Evolutionary conservation across 1,139 yeast genomes (phyloP).

Genomic region (Saccharomycopsis crataegensis): DNA sequence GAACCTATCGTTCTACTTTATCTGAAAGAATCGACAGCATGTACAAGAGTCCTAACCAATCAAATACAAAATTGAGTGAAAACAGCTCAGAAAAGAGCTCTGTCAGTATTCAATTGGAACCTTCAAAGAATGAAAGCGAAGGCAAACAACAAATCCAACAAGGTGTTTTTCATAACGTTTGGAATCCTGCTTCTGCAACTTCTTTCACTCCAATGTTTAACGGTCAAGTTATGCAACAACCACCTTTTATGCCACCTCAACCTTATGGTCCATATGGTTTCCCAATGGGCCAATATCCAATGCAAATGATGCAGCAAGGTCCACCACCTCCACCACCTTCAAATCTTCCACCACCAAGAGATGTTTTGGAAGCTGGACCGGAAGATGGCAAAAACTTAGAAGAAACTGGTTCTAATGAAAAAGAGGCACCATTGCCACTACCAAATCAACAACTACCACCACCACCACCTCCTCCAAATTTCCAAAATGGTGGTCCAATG

Average conservation of each 20-base stretch:
- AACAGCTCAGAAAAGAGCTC: slow-evolving; percentile 10
- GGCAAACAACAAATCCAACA: not conserved
- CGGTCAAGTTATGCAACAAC: slow-evolving; percentile 21
- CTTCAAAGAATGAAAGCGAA: not conserved
- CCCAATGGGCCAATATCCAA: slow-evolving; percentile 25
- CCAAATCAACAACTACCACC: slow-evolving; percentile 1
- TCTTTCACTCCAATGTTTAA: slow-evolving; percentile 43
- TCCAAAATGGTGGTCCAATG: slow-evolving; percentile 27
- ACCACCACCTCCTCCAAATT: not conserved
- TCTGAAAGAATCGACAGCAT: slow-evolving; percentile 60
- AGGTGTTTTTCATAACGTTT: slow-evolving; percentile 30
- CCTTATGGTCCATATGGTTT: slow-evolving; percentile 25
- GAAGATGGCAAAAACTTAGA: not conserved
- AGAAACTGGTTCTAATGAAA: not conserved
- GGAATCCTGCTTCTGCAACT: slow-evolving; percentile 62
- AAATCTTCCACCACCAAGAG: not conserved
- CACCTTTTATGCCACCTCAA: slow-evolving; percentile 21
- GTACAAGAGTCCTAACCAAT: slow-evolving; percentile 44
- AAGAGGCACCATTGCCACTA: not conserved
- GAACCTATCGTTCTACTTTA: slow-evolving; percentile 41
- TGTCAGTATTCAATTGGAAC: slow-evolving; percentile 4
- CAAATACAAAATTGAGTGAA: slow-evolving; percentile 9
- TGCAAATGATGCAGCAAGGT: slow-evolving; percentile 32
- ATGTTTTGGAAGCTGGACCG: not conserved
- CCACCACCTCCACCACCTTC: slow-evolving; percentile 30